Evolutionary conservation across 441 rosid species (phyloP).

Genomic region (Arabidopsis lyrata): DNA sequence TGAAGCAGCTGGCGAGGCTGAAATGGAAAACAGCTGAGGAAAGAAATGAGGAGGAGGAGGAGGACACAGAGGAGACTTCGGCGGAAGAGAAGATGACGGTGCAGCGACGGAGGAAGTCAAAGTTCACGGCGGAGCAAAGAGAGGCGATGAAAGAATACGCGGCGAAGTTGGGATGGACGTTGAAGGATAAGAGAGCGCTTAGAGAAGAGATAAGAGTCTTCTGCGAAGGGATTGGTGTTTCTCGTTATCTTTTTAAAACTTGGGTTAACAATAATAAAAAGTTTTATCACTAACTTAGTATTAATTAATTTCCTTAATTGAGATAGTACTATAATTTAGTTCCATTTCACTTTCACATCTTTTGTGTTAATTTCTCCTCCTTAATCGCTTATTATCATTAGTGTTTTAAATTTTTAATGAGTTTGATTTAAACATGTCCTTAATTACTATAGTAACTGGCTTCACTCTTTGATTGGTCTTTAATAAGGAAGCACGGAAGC

Average conservation of each 20-base stretch:
- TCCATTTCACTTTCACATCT: constrained; percentile 13
- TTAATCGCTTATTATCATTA: constrained; percentile 14
- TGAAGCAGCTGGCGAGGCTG: constrained; percentile 45
- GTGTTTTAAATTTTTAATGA: not conserved
- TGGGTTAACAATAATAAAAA: constrained; percentile 53
- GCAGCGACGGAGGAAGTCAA: constrained; percentile 45
- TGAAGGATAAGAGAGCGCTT: constrained; percentile 44
- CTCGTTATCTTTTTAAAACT: constrained; percentile 49
- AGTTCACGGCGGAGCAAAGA: constrained; percentile 47
- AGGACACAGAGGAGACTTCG: constrained; percentile 41
- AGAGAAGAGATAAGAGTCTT: constrained; percentile 46
- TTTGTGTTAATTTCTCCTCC: not conserved
- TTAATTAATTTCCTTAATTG: not conserved
- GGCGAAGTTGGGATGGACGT: constrained; percentile 49
- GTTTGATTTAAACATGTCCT: constrained; percentile 13
- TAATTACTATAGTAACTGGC: constrained; percentile 1
- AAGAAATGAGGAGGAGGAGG: constrained; percentile 5
- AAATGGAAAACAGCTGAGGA: constrained; percentile 29
- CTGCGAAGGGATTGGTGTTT: constrained; percentile 50
- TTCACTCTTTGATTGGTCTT: constrained; percentile 21
- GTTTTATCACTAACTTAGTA: constrained; percentile 35
- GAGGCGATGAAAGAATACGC: constrained; percentile 47
- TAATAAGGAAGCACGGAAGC: no score
- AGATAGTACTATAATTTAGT: constrained; percentile 10
- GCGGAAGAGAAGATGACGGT: constrained; percentile 34